Percentiles rank a stretch among this genome's conserved stretches.
These are phyloP conservation scores for Cryptosporidium felis DNA, from an alignment of 169 alveolate genomes.

Conservation along the genomic window DNA sequence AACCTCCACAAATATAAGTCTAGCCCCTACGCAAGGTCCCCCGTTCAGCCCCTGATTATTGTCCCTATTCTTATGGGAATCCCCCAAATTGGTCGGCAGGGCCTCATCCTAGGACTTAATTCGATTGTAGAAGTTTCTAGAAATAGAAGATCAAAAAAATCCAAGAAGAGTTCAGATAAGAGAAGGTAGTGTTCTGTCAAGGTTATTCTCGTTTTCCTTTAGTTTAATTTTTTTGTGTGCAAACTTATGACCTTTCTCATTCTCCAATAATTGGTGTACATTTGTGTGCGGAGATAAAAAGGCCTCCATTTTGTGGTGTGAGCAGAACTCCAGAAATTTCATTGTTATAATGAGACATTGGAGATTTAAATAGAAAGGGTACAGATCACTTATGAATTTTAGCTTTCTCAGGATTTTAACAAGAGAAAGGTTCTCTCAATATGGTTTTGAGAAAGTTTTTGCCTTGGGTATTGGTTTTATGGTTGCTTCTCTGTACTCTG, in stretches of 20 bases:
- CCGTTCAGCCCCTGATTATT: conserved; percentile 35
- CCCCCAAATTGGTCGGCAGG: conserved; percentile 23
- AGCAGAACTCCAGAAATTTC: not conserved
- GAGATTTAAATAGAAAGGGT: too few species aligned
- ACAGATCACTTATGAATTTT: too few species aligned
- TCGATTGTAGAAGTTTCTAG: conserved; percentile 4
- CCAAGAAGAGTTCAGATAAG: not conserved
- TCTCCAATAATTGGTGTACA: not conserved
- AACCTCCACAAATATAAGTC: not conserved
- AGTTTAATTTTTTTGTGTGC: conserved; percentile 13
- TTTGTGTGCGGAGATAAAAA: not conserved
- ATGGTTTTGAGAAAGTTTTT: conserved; percentile 16
- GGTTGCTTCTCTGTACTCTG: not conserved
- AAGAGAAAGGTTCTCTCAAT: too few species aligned
- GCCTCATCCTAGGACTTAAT: conserved; percentile 28
- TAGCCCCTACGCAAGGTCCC: not conserved
- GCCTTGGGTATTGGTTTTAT: not conserved
- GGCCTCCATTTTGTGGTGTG: not conserved
- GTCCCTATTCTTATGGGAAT: conserved; percentile 40
- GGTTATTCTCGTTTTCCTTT: not conserved
- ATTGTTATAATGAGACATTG: conserved; percentile 1
- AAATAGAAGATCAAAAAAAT: not conserved
- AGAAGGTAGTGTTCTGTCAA: not conserved
- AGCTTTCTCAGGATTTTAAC: too few species aligned
- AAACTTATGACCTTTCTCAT: not conserved